Conservation (phyloP, 345 rosid genomes). For the Trapa bicornis region DNA sequence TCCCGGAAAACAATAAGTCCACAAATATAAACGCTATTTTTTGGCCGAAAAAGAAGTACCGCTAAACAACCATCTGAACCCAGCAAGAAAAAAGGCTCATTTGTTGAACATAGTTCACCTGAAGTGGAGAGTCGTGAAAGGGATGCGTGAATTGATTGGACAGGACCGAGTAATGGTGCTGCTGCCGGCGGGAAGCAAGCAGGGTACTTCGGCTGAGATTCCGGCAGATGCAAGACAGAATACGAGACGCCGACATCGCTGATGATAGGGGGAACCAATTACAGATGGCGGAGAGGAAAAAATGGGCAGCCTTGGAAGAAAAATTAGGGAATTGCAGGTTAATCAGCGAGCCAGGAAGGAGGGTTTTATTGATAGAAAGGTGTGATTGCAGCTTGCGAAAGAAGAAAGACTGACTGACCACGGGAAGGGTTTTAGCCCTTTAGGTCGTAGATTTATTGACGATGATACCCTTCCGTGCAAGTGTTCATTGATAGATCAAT, state of each 20-base stretch:
- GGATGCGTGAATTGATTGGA: not conserved
- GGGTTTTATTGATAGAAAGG: not conserved
- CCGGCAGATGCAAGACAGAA: slow-evolving; percentile 42
- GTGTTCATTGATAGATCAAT: too few relatives aligned
- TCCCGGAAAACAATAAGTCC: too few relatives aligned
- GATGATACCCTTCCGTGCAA: not conserved
- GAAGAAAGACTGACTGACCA: not conserved
- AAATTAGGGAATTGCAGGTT: not conserved
- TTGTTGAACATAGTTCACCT: not conserved
- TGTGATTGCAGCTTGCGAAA: too few relatives aligned
- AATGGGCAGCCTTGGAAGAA: not conserved
- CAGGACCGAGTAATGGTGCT: slow-evolving; percentile 20
- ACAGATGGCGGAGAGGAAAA: not conserved
- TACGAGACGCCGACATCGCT: slow-evolving; percentile 41
- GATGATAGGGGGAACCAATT: not conserved
- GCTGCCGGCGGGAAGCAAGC: slow-evolving; percentile 25
- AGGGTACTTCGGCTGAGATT: slow-evolving; percentile 34
- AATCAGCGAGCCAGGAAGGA: too few relatives aligned
- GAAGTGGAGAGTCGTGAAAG: not conserved
- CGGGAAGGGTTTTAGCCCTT: slow-evolving; percentile 6
- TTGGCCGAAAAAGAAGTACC: too few relatives aligned
- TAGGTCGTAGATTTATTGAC: not conserved
- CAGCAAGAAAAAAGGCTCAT: slow-evolving; percentile 10
- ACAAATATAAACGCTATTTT: too few relatives aligned
- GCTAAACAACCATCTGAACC: not conserved